Evolutionary conservation across 2,329 filamentous ascomycete species (phyloP).

Genomic region (Diplodia corticola): DNA sequence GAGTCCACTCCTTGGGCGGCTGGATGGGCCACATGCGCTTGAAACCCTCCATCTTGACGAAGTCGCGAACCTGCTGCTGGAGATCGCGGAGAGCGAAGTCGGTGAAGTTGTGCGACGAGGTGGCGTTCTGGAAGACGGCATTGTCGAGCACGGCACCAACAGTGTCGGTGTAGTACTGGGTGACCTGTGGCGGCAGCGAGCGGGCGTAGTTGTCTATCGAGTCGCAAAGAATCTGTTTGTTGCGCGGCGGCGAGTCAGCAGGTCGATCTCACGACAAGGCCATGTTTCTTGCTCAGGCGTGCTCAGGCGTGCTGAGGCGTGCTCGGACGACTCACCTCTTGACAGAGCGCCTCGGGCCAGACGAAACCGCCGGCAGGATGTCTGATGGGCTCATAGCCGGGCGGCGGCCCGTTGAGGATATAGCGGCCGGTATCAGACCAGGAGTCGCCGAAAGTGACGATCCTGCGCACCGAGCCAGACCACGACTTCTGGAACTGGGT

Average conservation of each 20-base stretch:
- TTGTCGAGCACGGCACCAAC: slow-evolving; percentile 23
- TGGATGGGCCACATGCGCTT: slow-evolving; percentile 23
- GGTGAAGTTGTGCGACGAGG: slow-evolving; percentile 24
- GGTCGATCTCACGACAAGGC: not conserved
- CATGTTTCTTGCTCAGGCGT: not conserved
- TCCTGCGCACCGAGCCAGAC: slow-evolving; percentile 28
- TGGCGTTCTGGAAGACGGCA: slow-evolving; percentile 23
- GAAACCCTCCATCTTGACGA: slow-evolving; percentile 23
- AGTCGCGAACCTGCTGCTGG: slow-evolving; percentile 24
- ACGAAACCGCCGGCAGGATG: slow-evolving; percentile 37
- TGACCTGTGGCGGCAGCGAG: slow-evolving; percentile 22
- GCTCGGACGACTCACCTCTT: slow-evolving; percentile 31
- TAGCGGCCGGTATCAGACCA: slow-evolving; percentile 42
- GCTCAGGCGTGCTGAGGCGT: no score
- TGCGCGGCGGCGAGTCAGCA: slow-evolving; percentile 28
- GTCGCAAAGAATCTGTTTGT: slow-evolving; percentile 22
- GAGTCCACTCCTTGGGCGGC: slow-evolving; percentile 32
- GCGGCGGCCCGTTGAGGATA: slow-evolving; percentile 35
- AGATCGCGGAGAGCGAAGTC: slow-evolving; percentile 24
- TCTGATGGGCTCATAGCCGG: slow-evolving; percentile 29
- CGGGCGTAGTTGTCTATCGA: slow-evolving; percentile 24
- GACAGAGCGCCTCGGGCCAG: slow-evolving; percentile 41
- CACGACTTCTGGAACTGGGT: slow-evolving; percentile 31
- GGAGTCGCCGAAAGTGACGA: slow-evolving; percentile 43
- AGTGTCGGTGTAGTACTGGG: slow-evolving; percentile 23